Percentiles rank a stretch among this genome's conserved stretches.
Conservation (phyloP, 2,329 filamentous ascomycete species). For the Podosphaera fusca region DNA sequence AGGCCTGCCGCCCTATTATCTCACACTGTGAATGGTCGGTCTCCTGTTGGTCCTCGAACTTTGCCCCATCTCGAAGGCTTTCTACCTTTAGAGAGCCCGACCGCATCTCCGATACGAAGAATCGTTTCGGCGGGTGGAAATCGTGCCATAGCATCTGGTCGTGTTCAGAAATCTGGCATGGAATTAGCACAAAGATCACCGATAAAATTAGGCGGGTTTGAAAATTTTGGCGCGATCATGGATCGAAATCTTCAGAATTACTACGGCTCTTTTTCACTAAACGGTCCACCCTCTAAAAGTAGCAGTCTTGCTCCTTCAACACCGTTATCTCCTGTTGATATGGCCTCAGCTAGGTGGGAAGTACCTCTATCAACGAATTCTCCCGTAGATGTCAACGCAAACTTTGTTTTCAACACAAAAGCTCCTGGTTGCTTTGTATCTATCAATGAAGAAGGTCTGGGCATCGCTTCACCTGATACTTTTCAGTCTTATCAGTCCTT, state of each 20-base stretch:
- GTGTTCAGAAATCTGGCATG: conserved; percentile 13
- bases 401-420: conserved; percentile 10
- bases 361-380: conserved; percentile 9
- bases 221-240: conserved; percentile 11
- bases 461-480: conserved; percentile 13
- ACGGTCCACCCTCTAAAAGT: conserved; percentile 10
- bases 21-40: conserved; percentile 10
- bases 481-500: conserved; percentile 10
- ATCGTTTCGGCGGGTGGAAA: conserved; percentile 15
- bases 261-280: conserved; percentile 8
- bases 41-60: conserved; percentile 12
- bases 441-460: conserved; percentile 9
- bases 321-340: conserved; percentile 14
- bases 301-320: conserved; percentile 16
- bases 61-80: conserved; percentile 14
- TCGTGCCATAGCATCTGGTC: conserved; percentile 11
- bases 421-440: conserved; percentile 9
- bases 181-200: conserved; percentile 15
- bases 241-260: conserved; percentile 12
- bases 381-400: conserved; percentile 8
- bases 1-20: conserved; percentile 14
- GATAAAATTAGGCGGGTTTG: conserved; percentile 12
- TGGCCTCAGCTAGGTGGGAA: conserved; percentile 10
- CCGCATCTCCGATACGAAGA: conserved; percentile 15
- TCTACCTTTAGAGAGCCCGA: conserved; percentile 10